phyloP scores from a whole-genome alignment of 2,329 filamentous ascomycete species.

The Akanthomyces uredinophilus region DNA sequence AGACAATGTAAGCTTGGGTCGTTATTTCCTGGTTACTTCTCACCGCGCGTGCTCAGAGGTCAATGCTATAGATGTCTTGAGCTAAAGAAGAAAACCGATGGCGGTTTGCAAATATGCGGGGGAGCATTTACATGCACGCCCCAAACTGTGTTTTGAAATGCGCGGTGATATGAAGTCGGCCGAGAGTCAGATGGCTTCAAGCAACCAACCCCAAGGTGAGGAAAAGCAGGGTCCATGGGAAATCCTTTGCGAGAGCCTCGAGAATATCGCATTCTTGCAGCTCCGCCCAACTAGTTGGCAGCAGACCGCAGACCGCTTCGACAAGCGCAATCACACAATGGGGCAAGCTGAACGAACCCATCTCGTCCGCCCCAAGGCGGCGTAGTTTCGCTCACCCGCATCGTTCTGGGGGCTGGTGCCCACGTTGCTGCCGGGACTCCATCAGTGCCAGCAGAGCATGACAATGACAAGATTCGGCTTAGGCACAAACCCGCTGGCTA shows the following conservation, averaged over 20 bases:
- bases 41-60: background rate
- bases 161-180: background rate
- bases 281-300: too few relatives aligned
- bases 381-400: background rate
- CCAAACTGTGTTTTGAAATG: background rate
- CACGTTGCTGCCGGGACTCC: constrained; percentile 1
- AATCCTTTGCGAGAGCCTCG: constrained; percentile 5
- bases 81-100: background rate
- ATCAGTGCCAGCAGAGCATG: background rate
- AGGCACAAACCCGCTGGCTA: background rate
- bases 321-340: background rate
- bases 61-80: background rate
- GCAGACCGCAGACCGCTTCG: background rate
- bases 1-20: background rate
- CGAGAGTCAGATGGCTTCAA: background rate
- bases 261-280: background rate
- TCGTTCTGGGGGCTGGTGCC: background rate
- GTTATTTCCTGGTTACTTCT: background rate
- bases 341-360: background rate
- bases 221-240: constrained; percentile 1
- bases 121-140: background rate
- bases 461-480: constrained; percentile 5
- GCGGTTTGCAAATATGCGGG: background rate
- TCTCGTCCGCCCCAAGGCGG: background rate
- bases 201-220: too few relatives aligned